Evolutionary conservation across 805 yeast species (phyloP).

Genomic region (Yamadazyma ubonensis): DNA sequence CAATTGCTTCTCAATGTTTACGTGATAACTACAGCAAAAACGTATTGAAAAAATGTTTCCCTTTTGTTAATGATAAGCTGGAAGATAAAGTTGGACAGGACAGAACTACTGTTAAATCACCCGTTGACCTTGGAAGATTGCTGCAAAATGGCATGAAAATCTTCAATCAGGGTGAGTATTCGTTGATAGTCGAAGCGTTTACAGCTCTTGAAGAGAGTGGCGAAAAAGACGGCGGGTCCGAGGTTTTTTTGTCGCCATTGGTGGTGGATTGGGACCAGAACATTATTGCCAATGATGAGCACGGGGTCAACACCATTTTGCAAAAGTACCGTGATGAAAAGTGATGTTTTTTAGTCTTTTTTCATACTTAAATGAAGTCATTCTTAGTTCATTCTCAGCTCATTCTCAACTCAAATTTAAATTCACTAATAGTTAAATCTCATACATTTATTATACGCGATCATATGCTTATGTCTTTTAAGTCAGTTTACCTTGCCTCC

Average conservation of each 20-base stretch:
- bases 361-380: too few relatives aligned
- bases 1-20: conserved; percentile 27
- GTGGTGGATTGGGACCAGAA: conserved; percentile 49
- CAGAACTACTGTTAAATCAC: conserved; percentile 17
- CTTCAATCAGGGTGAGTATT: conserved; percentile 39
- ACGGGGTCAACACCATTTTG: conserved; percentile 28
- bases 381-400: too few relatives aligned
- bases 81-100: conserved; percentile 16
- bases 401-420: too few relatives aligned
- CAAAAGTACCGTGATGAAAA: conserved; percentile 23
- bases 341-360: too few relatives aligned
- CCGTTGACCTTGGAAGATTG: conserved; percentile 17
- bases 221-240: conserved; percentile 20
- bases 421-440: too few relatives aligned
- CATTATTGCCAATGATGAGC: conserved; percentile 38
- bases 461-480: too few relatives aligned
- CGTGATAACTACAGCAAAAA: conserved; percentile 23
- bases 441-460: not conserved
- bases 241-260: conserved; percentile 40
- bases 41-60: conserved; percentile 32
- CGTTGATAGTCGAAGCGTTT: conserved; percentile 38
- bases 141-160: conserved; percentile 28
- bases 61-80: conserved; percentile 33
- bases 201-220: conserved; percentile 23
- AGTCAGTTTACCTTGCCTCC: not conserved